Percentiles rank a stretch among this genome's conserved stretches.
These are phyloP conservation scores for Colletotrichum navitas DNA, from an alignment of 2,329 filamentous ascomycete genomes.

Conservation along the genomic window DNA sequence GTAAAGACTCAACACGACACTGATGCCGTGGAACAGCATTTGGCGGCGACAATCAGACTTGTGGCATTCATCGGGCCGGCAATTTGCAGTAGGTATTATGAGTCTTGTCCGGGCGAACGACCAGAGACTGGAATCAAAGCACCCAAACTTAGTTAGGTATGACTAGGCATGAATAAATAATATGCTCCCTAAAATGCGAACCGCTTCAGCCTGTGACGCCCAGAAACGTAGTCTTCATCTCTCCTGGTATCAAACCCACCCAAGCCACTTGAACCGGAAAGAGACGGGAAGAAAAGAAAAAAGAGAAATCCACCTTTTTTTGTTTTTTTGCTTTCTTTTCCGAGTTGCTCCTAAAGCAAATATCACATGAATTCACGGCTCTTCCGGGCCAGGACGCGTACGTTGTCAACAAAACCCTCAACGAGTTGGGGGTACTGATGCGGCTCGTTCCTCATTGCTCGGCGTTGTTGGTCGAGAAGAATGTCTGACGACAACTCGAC, in stretches of 20 bases:
- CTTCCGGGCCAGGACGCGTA: constrained; percentile 68
- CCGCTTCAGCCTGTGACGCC: constrained; percentile 30
- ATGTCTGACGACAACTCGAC: constrained; percentile 76
- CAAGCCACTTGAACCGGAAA: constrained; percentile 20
- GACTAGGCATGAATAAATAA: constrained; percentile 15
- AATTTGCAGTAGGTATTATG: constrained; percentile 11
- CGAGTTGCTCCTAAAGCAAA: constrained; percentile 7
- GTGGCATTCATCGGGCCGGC: neutral
- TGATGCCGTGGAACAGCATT: neutral
- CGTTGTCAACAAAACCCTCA: constrained; percentile 81
- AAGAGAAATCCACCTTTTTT: neutral
- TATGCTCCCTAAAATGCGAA: constrained; percentile 21
- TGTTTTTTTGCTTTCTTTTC: neutral
- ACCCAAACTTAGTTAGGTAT: constrained; percentile 4
- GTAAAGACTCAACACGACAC: neutral
- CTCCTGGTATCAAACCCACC: constrained; percentile 40
- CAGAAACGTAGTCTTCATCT: constrained; percentile 23
- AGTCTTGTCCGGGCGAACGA: neutral
- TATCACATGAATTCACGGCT: constrained; percentile 50
- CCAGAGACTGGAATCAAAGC: constrained; percentile 2
- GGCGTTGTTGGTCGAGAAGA: constrained; percentile 75
- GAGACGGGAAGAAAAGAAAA: neutral
- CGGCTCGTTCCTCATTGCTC: constrained; percentile 62
- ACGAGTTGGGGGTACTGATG: constrained; percentile 77
- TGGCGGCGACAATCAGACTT: neutral